Percentiles rank a stretch among this genome's conserved stretches.
Conservation (phyloP, 2,329 filamentous ascomycete genomes). For the Apiospora aurea region DNA sequence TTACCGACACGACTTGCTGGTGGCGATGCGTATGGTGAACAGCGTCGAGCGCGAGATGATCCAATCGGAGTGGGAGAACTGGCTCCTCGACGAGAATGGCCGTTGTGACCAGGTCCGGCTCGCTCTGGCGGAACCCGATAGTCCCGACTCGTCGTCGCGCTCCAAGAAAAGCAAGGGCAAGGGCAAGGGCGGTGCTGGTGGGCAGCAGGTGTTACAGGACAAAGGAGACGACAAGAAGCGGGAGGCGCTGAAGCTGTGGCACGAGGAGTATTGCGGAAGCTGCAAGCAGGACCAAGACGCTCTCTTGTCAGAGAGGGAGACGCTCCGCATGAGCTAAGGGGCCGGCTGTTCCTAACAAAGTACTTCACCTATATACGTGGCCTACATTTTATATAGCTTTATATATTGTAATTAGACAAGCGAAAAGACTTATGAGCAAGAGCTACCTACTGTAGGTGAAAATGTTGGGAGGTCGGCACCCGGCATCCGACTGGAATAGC, state of each 20-base stretch:
- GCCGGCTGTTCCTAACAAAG: neutral
- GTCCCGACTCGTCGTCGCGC: constrained; percentile 26
- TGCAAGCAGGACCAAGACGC: constrained; percentile 55
- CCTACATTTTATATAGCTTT: neutral
- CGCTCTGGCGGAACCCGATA: constrained; percentile 47
- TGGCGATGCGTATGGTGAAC: constrained; percentile 90
- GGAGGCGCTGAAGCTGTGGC: constrained; percentile 54
- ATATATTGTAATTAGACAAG: constrained; percentile 6
- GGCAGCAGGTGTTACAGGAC: constrained; percentile 43
- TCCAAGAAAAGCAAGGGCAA: constrained; percentile 29
- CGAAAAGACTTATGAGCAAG: neutral
- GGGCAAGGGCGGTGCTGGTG: constrained; percentile 35
- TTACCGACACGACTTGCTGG: constrained; percentile 88
- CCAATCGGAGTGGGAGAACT: constrained; percentile 90
- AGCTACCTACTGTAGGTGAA: too few relatives aligned
- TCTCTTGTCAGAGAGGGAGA: constrained; percentile 36
- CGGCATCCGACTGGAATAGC: neutral
- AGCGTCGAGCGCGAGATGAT: constrained; percentile 86
- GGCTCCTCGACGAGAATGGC: constrained; percentile 80
- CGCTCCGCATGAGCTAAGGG: constrained; percentile 29
- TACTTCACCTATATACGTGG: neutral
- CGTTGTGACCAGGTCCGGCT: constrained; percentile 71
- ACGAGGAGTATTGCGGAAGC: constrained; percentile 63
- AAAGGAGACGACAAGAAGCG: constrained; percentile 33
- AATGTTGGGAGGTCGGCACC: neutral